phyloP scores from a whole-genome alignment of 306 rosid species.

The Vigna unguiculata region DNA sequence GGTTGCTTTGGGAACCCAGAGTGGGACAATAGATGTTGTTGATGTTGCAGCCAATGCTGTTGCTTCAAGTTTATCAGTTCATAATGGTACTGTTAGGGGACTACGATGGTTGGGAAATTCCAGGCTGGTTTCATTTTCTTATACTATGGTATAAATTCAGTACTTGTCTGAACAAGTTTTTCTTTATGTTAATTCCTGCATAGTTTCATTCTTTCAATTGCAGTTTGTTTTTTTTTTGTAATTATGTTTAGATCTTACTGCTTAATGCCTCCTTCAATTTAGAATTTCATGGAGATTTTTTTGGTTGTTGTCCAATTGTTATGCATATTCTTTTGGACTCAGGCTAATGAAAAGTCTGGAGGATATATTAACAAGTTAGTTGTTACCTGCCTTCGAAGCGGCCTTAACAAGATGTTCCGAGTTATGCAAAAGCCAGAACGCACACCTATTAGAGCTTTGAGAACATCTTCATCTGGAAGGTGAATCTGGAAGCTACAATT shows the following conservation, averaged over 20 bases:
- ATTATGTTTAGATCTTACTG: conserved; percentile 6
- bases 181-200: conserved; percentile 7
- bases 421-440: conserved; percentile 99
- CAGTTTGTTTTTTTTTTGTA: conserved; percentile 5
- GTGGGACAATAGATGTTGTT: conserved; percentile 82
- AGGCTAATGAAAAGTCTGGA: conserved; percentile 95
- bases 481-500: conserved; percentile 49
- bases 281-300: conserved; percentile 25
- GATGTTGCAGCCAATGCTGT: conserved; percentile 97
- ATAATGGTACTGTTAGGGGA: conserved; percentile 82
- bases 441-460: conserved; percentile 92
- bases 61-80: conserved; percentile 85
- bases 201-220: conserved; percentile 18
- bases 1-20: conserved; percentile 98
- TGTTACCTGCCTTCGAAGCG: conserved; percentile 96
- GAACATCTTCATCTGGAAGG: conserved; percentile 99
- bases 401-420: conserved; percentile 87
- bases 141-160: conserved; percentile 72
- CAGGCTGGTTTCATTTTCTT: conserved; percentile 96
- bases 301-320: conserved; percentile 34
- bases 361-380: conserved; percentile 87
- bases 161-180: conserved; percentile 37
- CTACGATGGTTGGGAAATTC: conserved; percentile 99
- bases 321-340: conserved; percentile 48
- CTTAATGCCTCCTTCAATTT: conserved; percentile 13